phyloP scores from a whole-genome alignment of 768 basidiomycete species.

The Neoboletus subvelutipes region DNA sequence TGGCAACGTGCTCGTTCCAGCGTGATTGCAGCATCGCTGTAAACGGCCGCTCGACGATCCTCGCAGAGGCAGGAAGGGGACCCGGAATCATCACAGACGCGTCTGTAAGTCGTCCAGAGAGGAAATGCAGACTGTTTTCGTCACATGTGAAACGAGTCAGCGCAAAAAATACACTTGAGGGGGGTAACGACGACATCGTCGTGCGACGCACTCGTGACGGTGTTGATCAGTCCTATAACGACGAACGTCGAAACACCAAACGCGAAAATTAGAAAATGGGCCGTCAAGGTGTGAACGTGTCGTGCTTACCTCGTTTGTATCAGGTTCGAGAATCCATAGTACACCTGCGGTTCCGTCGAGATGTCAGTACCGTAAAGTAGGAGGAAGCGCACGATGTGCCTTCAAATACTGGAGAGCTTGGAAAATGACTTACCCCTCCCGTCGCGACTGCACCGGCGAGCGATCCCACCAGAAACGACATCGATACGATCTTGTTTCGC shows the following conservation, averaged over 20 bases:
- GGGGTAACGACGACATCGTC: not conserved
- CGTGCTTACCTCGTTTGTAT: slow-evolving; percentile 51
- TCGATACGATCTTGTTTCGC: slow-evolving; percentile 18
- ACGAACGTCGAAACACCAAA: no score
- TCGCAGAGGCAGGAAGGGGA: slow-evolving; percentile 54
- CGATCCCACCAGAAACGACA: slow-evolving; percentile 65
- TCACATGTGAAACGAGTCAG: not conserved
- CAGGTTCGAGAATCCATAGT: slow-evolving; percentile 69
- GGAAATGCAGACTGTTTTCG: slow-evolving; percentile 42
- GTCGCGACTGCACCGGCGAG: slow-evolving; percentile 68
- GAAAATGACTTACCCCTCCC: slow-evolving; percentile 49
- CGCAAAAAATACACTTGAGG: not conserved
- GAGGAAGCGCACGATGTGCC: no score
- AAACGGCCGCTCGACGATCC: slow-evolving; percentile 50
- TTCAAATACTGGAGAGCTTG: not conserved
- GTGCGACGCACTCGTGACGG: slow-evolving; percentile 44
- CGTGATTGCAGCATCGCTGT: slow-evolving; percentile 46
- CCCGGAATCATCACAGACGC: slow-evolving; percentile 47
- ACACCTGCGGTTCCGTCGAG: slow-evolving; percentile 42
- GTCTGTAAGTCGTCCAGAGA: slow-evolving; percentile 52
- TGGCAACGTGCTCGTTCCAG: slow-evolving; percentile 61
- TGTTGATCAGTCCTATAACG: slow-evolving; percentile 52
- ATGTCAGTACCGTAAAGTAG: not conserved
- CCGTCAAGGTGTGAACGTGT: not conserved
- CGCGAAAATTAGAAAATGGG: not conserved